Base-by-base conservation (phyloP, 257 asterid genomes). In the Misopates orontium region DNA sequence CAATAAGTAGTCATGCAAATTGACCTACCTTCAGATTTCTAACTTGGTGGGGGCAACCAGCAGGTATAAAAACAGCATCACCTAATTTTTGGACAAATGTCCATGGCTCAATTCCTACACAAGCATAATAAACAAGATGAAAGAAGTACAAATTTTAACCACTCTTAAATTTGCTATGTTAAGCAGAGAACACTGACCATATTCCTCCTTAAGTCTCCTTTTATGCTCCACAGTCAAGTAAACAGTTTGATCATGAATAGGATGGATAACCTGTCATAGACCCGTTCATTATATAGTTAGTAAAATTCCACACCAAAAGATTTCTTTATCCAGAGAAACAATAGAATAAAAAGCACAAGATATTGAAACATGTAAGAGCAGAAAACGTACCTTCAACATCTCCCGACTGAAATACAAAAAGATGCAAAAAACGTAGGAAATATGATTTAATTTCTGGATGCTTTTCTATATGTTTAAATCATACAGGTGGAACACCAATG, bases 1-100 rank as follows among this genome's bases (percentile, higher is more conserved):
- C 40, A 60, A 60, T 28, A 56, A 28, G 36, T 28, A 28, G 23
- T 5, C 10, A 58, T 19, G 14, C 62, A 61, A 28, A 71, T 25
- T 16, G 6, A 25, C 10, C 18, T 76, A 89, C 95, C 96, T 87
- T 87, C 52, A 90, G 75, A 73, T 90, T 90, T 74, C 97, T 77
- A 64, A 90, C 97, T 85, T 90, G 97, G 75, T 90, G 95, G 54
- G 97, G 97, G 65, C 97, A 90, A 31, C 97, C 95, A 0, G 95
- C 95, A 61, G 97, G 97, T 68, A 90, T 87, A 56, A 87, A 75
- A 62, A 90, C 94, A 31, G 97, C 97, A 72, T 90, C 97, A 15
- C 95, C 97, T 52, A 85, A 53, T 50, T 78, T 85, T 76, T 90
- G 97, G 60, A 87, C 70, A 51, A 90, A 90, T 17, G 95, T 85